Base-by-base conservation (phyloP, 1,139 yeast species). In the Candida sp. region DNA sequence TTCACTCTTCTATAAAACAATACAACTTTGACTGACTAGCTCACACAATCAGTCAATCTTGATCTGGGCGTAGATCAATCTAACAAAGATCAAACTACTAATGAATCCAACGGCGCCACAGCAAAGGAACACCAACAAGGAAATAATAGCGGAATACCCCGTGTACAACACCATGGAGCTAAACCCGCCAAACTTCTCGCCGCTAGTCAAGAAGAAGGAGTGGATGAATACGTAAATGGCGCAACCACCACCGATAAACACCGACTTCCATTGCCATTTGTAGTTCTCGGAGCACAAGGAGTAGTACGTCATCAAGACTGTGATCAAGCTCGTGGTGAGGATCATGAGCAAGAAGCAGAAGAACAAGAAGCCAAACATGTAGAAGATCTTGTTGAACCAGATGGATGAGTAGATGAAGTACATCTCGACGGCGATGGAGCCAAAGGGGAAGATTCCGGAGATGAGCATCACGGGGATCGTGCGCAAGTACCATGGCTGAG, bases 231-330 rank as follows among this genome's bases (percentile, higher is more conserved):
- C 88, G 68, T 93, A 96, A 51, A 88, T 62, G 0, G 96, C 80
- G 69, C 96, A 88, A 28, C 98, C 96, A 48, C 97, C 98, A 30
- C 97, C 96, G 54, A 92, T 81, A 62, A 88, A 81, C 62, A 93
- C 78, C 7, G 97, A 84, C 68, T 93, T 86, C 99, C 99, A 94
- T 66, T 92, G 98, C 99, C 99, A 94, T 68, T 86, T 85, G 76
- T 96, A 93, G 69, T 94, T 90, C 67, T 94, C 99, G 43, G 92
- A 78, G 66, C 97, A 91, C 57, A 96, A 80, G 8, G 93, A 82
- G 74, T 90, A 89, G 71, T 94, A 94, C 38, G 90, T 84, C 75
- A 92, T 81, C 61, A 94, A 77, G 23, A 92, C 75, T 0, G 97
- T 87, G 42, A 92, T 92, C 56, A 94, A 78, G 22, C 90, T 80